A percentile compares a stretch with the other conserved stretches of the same genome.
Conservation (phyloP, 106 monocot genomes). For the Dendrobium catenatum region DNA sequence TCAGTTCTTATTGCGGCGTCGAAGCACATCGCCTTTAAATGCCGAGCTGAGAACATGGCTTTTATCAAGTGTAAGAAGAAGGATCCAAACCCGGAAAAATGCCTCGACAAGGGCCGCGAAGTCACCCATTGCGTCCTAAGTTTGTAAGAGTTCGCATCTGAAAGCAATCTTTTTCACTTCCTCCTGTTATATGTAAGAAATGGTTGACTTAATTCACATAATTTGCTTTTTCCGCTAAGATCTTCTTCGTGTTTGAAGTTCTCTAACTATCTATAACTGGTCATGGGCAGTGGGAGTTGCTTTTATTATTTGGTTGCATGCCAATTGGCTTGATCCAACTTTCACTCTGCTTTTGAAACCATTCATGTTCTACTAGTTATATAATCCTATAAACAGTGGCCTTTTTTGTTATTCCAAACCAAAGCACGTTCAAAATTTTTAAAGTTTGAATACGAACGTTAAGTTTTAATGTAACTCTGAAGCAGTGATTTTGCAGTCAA, state of each 20-base stretch:
- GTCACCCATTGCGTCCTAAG: slow-evolving; percentile 74
- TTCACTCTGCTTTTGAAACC: background rate
- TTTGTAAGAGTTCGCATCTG: slow-evolving; percentile 28
- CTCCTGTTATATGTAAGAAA: background rate
- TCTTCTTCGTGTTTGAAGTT: background rate
- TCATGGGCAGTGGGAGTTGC: background rate
- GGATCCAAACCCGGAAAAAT: slow-evolving; percentile 91
- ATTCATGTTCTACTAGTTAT: background rate
- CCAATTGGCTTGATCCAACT: background rate
- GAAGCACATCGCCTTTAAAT: slow-evolving; percentile 75
- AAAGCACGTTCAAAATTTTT: background rate
- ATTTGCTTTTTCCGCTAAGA: background rate
- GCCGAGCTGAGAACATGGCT: slow-evolving; percentile 74
- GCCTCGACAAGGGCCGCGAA: slow-evolving; percentile 83
- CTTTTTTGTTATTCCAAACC: background rate
- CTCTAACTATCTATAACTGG: background rate
- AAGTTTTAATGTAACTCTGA: background rate
- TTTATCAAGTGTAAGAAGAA: slow-evolving; percentile 97
- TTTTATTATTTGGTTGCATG: background rate
- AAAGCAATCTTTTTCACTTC: background rate
- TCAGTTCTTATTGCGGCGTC: slow-evolving; percentile 86
- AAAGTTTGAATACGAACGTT: background rate
- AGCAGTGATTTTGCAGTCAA: background rate
- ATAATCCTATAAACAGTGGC: background rate
- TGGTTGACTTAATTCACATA: background rate